These are phyloP conservation scores for Gomphus bonarii DNA, from an alignment of 1,284 basidiomycete genomes.

Conservation along the genomic window DNA sequence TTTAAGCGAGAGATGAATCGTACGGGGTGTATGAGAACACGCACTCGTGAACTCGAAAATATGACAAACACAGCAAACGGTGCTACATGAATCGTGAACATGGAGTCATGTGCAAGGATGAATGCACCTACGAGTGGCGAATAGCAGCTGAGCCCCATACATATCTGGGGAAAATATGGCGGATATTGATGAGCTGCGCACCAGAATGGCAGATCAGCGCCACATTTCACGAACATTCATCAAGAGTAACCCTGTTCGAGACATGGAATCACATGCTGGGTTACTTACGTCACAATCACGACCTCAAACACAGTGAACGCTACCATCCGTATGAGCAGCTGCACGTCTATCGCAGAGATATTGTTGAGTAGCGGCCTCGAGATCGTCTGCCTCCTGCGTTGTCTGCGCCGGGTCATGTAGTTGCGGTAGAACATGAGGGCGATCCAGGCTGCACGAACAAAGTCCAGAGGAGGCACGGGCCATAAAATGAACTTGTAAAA, in stretches of 20 bases:
- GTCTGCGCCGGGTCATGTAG: background rate
- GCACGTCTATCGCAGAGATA: background rate
- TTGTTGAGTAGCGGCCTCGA: background rate
- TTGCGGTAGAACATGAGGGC: background rate
- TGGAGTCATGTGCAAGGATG: background rate
- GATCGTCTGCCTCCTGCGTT: background rate
- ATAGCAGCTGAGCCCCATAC: background rate
- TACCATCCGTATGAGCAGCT: background rate
- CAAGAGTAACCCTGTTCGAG: background rate
- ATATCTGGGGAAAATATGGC: background rate
- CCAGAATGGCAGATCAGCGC: too few species aligned
- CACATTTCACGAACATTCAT: too few species aligned
- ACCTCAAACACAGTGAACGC: constrained; percentile 3
- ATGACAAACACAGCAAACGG: constrained; percentile 6
- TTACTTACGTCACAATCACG: background rate
- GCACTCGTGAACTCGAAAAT: constrained; percentile 2
- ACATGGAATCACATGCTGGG: background rate
- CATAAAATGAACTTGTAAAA: too few species aligned
- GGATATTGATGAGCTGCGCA: background rate
- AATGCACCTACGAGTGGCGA: constrained; percentile 2
- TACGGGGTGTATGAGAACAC: background rate
- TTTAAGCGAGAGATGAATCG: background rate
- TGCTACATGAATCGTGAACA: background rate
- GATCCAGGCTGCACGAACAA: background rate
- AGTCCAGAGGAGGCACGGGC: too few species aligned